Conservation (phyloP, 257 asterid genomes). For the Gardenia jasminoides region DNA sequence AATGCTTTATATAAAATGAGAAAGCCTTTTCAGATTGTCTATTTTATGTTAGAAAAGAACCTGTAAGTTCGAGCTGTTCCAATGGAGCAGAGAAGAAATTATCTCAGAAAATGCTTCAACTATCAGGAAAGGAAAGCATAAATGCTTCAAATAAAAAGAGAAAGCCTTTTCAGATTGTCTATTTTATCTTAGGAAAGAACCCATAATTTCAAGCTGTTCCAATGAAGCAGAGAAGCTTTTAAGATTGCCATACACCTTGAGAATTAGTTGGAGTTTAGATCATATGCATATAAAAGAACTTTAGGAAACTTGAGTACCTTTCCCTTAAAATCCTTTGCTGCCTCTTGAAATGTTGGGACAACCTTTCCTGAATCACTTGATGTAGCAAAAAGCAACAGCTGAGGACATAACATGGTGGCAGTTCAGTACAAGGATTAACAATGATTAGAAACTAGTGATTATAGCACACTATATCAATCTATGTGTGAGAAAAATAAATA, state of each 20-base stretch:
- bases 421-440: constrained; percentile 10
- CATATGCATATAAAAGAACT: neutral
- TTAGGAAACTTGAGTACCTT: constrained; percentile 49
- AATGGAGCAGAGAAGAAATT: constrained; percentile 3
- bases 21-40: neutral
- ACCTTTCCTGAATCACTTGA: constrained; percentile 51
- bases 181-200: neutral
- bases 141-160: neutral
- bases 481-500: too few species aligned
- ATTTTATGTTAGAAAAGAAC: neutral
- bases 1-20: neutral
- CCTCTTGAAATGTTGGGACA: constrained; percentile 71
- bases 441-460: neutral
- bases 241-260: neutral
- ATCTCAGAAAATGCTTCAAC: too few species aligned
- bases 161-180: neutral
- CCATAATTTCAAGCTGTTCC: neutral
- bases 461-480: too few species aligned
- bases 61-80: neutral
- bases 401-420: constrained; percentile 18
- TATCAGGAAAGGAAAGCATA: neutral
- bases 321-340: constrained; percentile 86
- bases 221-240: constrained; percentile 2
- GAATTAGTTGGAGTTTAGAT: neutral
- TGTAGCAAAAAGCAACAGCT: constrained; percentile 83